Evolutionary conservation across 257 asterid species (phyloP), one percentile per base, ranked within the genome.

Genomic region (Fraxinus quadrangulata): DNA sequence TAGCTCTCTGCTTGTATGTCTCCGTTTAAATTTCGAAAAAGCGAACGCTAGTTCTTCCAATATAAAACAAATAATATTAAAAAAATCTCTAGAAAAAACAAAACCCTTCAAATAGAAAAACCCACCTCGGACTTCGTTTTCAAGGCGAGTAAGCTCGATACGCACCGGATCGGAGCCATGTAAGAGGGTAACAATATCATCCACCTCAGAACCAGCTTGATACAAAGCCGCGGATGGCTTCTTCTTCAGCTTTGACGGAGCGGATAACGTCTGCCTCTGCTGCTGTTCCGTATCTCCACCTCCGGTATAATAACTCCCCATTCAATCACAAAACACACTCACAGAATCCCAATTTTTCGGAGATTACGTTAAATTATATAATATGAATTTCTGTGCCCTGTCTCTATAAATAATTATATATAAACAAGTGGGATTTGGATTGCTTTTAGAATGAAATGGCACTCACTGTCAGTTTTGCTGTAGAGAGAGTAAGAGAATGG

Each of bases 101-200:
- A 66, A 71, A 34, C 21, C 34, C 37, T 59, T 33, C 59, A 68
- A 76, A 71, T 71, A 28, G 36, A 63, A 40, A 39, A 19, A 77
- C 73, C 45, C 42, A 93, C 98, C 97, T 91, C 96, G 87, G 75
- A 90, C 83, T 80, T 91, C 89, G 81, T 93, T 93, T 10, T 93
- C 97, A 21, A 93, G 98, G 83, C 96, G 97, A 84, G 87, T 88
- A 83, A 93, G 97, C 86, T 91, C 96, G 66, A 91, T 82, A 72
- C 96, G 94, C 79, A 93, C 88, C 2, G 98, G 97, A 90, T 93
- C 96, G 67, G 97, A 93, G 80, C 97, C 97, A 80, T 91, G 97
- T 79, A 91, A 79, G 7, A 91, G 87, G 9, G 86, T 83, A 31
- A 91, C 69, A 75, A 90, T 8, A 85, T 90, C 93, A 79, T 91